phyloP scores from a whole-genome alignment of 202 grass and related monocot species.

The Panicum hallii region DNA sequence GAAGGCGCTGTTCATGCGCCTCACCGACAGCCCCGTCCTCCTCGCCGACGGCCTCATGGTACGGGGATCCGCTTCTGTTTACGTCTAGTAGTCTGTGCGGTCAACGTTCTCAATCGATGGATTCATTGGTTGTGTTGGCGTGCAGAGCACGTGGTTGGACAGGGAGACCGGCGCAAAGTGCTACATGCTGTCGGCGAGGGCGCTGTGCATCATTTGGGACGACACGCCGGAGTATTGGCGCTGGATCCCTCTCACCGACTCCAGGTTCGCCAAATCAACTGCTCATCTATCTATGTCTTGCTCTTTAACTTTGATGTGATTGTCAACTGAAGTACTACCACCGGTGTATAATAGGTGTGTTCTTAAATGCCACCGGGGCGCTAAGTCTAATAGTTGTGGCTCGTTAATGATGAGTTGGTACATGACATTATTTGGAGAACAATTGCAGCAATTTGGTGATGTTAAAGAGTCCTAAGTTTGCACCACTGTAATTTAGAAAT shows the following conservation, averaged over 20 bases:
- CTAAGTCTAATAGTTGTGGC: not conserved
- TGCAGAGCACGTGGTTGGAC: conserved; percentile 52
- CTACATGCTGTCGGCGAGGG: conserved; percentile 70
- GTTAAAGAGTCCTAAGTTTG: not conserved
- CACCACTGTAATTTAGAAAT: not conserved
- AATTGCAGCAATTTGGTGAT: not conserved
- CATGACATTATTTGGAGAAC: not conserved
- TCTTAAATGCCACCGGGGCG: not conserved
- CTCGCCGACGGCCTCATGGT: conserved; percentile 54
- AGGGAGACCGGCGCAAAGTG: conserved; percentile 59
- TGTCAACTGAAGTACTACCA: not conserved
- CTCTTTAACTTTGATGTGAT: not conserved
- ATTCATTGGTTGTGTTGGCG: not conserved
- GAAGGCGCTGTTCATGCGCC: conserved; percentile 70
- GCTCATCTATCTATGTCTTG: not conserved
- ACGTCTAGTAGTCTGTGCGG: not conserved
- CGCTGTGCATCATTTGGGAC: conserved; percentile 40
- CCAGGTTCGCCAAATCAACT: conserved; percentile 45
- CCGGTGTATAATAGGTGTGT: not conserved
- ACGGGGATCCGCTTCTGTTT: not conserved
- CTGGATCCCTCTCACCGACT: conserved; percentile 56
- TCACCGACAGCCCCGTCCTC: conserved; percentile 50
- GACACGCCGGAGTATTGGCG: conserved; percentile 52
- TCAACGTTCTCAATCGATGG: not conserved
- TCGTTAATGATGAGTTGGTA: not conserved